phyloP scores from a whole-genome alignment of 2,329 filamentous ascomycete species.

The Arthrinium puccinioides region DNA sequence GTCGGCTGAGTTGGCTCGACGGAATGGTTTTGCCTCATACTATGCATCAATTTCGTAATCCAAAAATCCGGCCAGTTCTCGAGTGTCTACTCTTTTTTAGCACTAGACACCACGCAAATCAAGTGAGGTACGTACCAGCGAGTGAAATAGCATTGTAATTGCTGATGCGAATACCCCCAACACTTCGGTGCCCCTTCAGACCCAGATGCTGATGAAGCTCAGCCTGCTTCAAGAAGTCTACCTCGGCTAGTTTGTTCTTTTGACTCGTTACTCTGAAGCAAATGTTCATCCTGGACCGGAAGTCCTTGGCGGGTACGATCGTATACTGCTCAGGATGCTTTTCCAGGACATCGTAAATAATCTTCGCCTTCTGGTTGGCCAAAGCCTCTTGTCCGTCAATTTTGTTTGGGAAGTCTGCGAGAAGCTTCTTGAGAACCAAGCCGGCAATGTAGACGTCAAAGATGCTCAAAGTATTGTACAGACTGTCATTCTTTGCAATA shows the following conservation, averaged over 20 bases:
- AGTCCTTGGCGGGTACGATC: constrained; percentile 67
- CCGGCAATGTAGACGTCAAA: constrained; percentile 88
- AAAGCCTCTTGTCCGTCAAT: constrained; percentile 71
- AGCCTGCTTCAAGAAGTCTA: constrained; percentile 69
- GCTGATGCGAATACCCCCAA: constrained; percentile 78
- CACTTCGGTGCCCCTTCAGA: constrained; percentile 80
- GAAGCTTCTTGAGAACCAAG: constrained; percentile 74
- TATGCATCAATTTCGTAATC: too few species aligned
- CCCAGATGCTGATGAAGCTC: constrained; percentile 64
- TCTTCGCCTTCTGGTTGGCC: constrained; percentile 63
- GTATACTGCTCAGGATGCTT: constrained; percentile 64
- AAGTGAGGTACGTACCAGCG: too few species aligned
- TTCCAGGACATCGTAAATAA: constrained; percentile 75
- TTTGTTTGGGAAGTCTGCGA: constrained; percentile 58
- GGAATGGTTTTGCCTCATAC: too few species aligned
- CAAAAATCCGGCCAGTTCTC: too few species aligned
- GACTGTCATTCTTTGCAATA: constrained; percentile 84
- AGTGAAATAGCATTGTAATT: constrained; percentile 81
- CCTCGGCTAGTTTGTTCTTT: constrained; percentile 64
- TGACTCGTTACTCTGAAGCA: constrained; percentile 70
- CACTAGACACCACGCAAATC: too few species aligned
- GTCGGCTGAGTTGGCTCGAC: too few species aligned
- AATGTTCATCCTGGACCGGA: constrained; percentile 87
- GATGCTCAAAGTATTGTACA: constrained; percentile 94
- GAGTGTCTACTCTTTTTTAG: too few species aligned